A percentile compares a stretch with the other conserved stretches of the same genome.
These are phyloP conservation scores for Plasmopara viticola DNA, from an alignment of 352 stramenopile genomes.

Conservation along the genomic window DNA sequence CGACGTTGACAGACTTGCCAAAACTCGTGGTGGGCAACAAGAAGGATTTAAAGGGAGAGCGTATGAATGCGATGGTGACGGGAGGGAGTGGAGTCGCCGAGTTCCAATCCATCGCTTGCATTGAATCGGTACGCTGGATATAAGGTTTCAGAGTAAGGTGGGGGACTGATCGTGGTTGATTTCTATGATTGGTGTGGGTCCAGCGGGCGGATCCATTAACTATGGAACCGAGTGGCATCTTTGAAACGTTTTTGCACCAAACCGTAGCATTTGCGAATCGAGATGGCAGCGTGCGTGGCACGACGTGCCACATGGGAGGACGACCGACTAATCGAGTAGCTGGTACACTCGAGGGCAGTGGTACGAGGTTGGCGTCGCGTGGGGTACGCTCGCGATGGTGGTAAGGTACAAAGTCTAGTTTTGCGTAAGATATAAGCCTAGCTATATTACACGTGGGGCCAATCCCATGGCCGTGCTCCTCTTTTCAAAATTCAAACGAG, in stretches of 20 bases:
- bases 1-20: constrained; percentile 43
- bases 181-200: constrained; percentile 1
- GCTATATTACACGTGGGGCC: background rate
- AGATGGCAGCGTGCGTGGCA: constrained; percentile 13
- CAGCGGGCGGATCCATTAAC: constrained; percentile 53
- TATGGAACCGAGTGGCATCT: constrained; percentile 41
- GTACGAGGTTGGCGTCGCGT: background rate
- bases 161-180: background rate
- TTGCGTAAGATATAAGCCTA: constrained; percentile 15
- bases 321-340: constrained; percentile 38
- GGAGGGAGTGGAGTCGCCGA: constrained; percentile 18
- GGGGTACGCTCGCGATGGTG: constrained; percentile 29
- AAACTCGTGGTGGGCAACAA: constrained; percentile 84
- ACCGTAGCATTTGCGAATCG: constrained; percentile 52
- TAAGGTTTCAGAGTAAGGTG: background rate
- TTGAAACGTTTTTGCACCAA: constrained; percentile 61
- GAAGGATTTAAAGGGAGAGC: constrained; percentile 38
- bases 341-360: constrained; percentile 9
- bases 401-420: constrained; percentile 11
- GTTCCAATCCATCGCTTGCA: constrained; percentile 40
- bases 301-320: constrained; percentile 28
- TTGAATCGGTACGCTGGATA: constrained; percentile 43
- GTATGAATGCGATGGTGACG: constrained; percentile 20
- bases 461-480: no score
- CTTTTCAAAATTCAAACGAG: constrained; percentile 58